Evolutionary conservation across 2,329 filamentous ascomycete species (phyloP).

Genomic region (Colletotrichum sp.): DNA sequence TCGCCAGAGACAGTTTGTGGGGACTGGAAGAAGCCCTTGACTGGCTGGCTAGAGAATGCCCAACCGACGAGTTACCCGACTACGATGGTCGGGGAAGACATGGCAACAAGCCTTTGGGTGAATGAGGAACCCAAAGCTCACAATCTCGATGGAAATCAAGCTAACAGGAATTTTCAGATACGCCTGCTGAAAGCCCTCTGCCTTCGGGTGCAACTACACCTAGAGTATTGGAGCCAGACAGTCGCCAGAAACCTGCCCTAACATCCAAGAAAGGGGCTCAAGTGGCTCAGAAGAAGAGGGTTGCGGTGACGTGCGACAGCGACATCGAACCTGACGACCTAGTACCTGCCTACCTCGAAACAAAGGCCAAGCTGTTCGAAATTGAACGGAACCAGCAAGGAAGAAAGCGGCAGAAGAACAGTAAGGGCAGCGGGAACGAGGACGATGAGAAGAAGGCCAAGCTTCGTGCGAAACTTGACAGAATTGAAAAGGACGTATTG

Average conservation of each 20-base stretch:
- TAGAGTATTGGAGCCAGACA: conserved; percentile 37
- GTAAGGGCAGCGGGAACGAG: conserved; percentile 33
- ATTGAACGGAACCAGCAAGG: conserved; percentile 57
- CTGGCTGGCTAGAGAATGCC: conserved; percentile 84
- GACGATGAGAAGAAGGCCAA: conserved; percentile 65
- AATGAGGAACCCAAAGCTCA: not conserved
- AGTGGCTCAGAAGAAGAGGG: conserved; percentile 42
- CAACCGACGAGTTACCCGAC: conserved; percentile 70
- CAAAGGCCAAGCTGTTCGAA: conserved; percentile 72
- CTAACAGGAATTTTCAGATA: conserved; percentile 38
- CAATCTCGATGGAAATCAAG: not conserved
- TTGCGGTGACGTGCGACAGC: conserved; percentile 61
- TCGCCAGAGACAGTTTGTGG: conserved; percentile 74
- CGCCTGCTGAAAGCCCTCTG: conserved; percentile 53
- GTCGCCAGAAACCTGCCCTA: conserved; percentile 3
- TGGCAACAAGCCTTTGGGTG: conserved; percentile 40
- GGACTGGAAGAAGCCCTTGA: conserved; percentile 87
- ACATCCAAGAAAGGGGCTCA: conserved; percentile 19
- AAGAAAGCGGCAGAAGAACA: conserved; percentile 44
- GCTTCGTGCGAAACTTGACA: conserved; percentile 74
- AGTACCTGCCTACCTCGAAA: conserved; percentile 76
- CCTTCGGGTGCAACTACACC: conserved; percentile 57
- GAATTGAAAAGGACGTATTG: conserved; percentile 78
- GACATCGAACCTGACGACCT: conserved; percentile 79
- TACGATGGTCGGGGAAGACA: conserved; percentile 62